These are phyloP conservation scores for Prunus dulcis DNA, from an alignment of 306 rosid species.

Conservation along the genomic window DNA sequence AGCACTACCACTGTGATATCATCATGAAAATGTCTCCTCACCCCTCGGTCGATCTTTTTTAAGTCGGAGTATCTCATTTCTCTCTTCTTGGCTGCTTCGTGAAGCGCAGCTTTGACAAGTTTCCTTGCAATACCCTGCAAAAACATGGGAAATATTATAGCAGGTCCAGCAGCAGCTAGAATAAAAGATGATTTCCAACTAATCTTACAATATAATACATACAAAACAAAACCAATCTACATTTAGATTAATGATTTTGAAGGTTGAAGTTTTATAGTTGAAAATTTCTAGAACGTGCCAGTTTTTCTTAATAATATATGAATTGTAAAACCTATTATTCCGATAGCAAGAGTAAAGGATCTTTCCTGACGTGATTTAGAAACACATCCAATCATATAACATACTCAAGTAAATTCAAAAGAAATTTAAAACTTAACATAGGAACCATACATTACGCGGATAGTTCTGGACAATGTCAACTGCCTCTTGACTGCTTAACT, in stretches of 20 bases:
- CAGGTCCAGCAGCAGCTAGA: background rate
- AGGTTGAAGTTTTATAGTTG: background rate
- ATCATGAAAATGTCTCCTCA: conserved; percentile 96
- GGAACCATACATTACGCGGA: conserved; percentile 73
- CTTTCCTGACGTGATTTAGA: background rate
- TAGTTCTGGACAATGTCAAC: conserved; percentile 70
- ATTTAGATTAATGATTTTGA: background rate
- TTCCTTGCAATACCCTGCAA: conserved; percentile 80
- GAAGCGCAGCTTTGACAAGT: conserved; percentile 70
- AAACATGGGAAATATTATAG: background rate
- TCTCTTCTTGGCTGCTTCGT: conserved; percentile 89
- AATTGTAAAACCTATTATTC: background rate
- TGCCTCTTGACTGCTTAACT: conserved; percentile 83
- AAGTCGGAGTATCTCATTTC: conserved; percentile 96
- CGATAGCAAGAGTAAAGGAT: background rate
- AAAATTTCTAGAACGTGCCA: too few species aligned
- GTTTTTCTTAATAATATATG: too few species aligned
- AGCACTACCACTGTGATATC: conserved; percentile 88
- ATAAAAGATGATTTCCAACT: background rate
- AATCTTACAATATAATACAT: background rate
- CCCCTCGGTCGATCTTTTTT: conserved; percentile 87
- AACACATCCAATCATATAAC: background rate
- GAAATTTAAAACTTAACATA: conserved; percentile 9
- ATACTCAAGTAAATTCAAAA: background rate
- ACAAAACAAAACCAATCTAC: background rate